Evolutionary conservation across 228 moss, liverwort and hornwort species (phyloP).

Genomic region (Sphagnum magellanicum): DNA sequence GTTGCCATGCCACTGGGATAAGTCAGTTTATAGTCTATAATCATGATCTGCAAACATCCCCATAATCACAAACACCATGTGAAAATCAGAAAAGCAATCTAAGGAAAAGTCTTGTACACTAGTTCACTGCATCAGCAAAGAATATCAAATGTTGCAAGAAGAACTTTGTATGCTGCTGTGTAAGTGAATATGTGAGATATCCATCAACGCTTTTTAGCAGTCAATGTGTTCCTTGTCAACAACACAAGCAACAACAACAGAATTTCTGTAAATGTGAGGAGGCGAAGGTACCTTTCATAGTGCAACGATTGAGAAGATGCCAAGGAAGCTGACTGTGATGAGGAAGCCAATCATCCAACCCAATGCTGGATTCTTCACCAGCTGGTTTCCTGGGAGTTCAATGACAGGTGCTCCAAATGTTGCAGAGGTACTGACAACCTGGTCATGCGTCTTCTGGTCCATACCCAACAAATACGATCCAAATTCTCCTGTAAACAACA

Average conservation of each 20-base stretch:
- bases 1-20: constrained; percentile 63
- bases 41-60: constrained; percentile 30
- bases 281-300: constrained; percentile 32
- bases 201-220: no score
- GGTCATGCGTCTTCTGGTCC: constrained; percentile 30
- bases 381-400: constrained; percentile 38
- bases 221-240: neutral
- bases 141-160: no score
- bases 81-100: neutral
- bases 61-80: neutral
- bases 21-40: constrained; percentile 42
- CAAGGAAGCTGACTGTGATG: constrained; percentile 39
- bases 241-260: neutral
- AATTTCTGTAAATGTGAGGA: neutral
- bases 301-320: constrained; percentile 39
- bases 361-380: constrained; percentile 34
- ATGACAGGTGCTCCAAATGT: constrained; percentile 1
- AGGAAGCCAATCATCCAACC: constrained; percentile 50
- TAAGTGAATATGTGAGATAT: neutral
- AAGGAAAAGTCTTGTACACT: no score
- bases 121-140: no score
- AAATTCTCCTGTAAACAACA: constrained; percentile 33
- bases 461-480: constrained; percentile 42
- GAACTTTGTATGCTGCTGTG: neutral
- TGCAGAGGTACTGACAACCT: neutral